These are phyloP conservation scores for Sporothrix brunneoviolacea DNA, from an alignment of 2,329 filamentous ascomycete genomes.

Conservation along the genomic window DNA sequence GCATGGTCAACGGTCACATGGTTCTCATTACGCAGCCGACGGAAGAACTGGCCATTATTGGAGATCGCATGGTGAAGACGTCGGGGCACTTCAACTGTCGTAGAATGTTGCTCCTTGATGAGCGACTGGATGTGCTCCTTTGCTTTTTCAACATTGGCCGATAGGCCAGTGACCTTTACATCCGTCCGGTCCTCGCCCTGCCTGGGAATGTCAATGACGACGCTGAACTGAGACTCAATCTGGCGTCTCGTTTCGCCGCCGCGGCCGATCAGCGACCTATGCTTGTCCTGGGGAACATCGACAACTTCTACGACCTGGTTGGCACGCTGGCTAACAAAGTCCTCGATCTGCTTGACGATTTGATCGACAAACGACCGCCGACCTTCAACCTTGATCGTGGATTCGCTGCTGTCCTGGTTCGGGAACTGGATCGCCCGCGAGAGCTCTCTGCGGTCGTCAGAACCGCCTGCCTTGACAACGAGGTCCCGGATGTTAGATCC, in stretches of 20 bases:
- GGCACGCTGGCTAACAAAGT: slow-evolving; percentile 75
- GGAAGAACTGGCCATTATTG: slow-evolving; percentile 91
- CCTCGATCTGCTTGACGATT: slow-evolving; percentile 74
- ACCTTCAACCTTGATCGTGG: slow-evolving; percentile 82
- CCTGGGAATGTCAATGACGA: slow-evolving; percentile 84
- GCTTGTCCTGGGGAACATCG: slow-evolving; percentile 84
- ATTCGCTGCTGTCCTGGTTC: slow-evolving; percentile 74
- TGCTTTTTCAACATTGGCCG: slow-evolving; percentile 72
- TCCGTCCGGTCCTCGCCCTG: slow-evolving; percentile 78
- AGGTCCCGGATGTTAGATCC: slow-evolving; percentile 81
- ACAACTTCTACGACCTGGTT: slow-evolving; percentile 72
- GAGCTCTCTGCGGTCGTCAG: slow-evolving; percentile 74
- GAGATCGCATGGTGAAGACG: slow-evolving; percentile 77
- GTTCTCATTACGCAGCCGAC: slow-evolving; percentile 75
- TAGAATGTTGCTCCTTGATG: slow-evolving; percentile 79
- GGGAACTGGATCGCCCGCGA: slow-evolving; percentile 93
- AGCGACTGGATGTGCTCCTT: slow-evolving; percentile 76
- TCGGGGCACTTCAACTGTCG: slow-evolving; percentile 77
- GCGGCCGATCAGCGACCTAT: slow-evolving; percentile 83
- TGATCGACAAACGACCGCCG: slow-evolving; percentile 78
- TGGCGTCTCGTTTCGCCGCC: slow-evolving; percentile 81
- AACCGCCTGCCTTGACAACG: slow-evolving; percentile 80
- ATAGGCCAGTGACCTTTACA: slow-evolving; percentile 77
- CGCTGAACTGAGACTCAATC: slow-evolving; percentile 78
- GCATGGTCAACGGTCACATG: slow-evolving; percentile 89